Evolutionary conservation across 768 basidiomycete species (phyloP).

Genomic region (Coprinopsis sp.): DNA sequence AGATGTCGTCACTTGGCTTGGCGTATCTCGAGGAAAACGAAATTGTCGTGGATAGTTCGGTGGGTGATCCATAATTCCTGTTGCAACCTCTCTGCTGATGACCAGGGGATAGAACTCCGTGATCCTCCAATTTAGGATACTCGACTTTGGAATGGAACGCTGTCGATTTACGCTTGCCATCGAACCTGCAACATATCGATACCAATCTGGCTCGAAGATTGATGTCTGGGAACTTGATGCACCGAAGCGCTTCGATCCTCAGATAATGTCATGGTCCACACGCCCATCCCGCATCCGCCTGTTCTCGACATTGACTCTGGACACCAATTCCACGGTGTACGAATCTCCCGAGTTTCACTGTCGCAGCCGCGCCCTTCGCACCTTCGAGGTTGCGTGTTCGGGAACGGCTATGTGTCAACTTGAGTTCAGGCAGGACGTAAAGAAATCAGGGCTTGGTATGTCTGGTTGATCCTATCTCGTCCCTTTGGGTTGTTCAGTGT

Average conservation of each 20-base stretch:
- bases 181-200: not conserved
- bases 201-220: not conserved
- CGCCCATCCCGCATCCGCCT: not conserved
- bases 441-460: not conserved
- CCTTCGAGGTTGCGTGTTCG: not conserved
- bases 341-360: not conserved
- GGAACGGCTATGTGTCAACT: not conserved
- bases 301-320: not conserved
- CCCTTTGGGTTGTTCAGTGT: too few species aligned
- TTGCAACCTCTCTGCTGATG: too few species aligned
- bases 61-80: too few species aligned
- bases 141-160: slow-evolving; percentile 17
- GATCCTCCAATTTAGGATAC: slow-evolving; percentile 10
- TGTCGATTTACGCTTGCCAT: not conserved
- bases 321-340: not conserved
- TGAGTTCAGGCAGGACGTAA: not conserved
- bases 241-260: not conserved
- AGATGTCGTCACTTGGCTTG: slow-evolving; percentile 5
- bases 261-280: not conserved
- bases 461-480: too few species aligned
- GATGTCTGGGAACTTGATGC: not conserved
- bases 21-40: slow-evolving; percentile 10
- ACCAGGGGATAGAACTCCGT: slow-evolving; percentile 14
- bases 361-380: not conserved
- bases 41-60: too few species aligned